Percentiles rank a stretch among this genome's conserved stretches.
Evolutionary conservation across 2,329 filamentous ascomycete genomes (phyloP).

Genomic region (Alternaria triticimaculans): DNA sequence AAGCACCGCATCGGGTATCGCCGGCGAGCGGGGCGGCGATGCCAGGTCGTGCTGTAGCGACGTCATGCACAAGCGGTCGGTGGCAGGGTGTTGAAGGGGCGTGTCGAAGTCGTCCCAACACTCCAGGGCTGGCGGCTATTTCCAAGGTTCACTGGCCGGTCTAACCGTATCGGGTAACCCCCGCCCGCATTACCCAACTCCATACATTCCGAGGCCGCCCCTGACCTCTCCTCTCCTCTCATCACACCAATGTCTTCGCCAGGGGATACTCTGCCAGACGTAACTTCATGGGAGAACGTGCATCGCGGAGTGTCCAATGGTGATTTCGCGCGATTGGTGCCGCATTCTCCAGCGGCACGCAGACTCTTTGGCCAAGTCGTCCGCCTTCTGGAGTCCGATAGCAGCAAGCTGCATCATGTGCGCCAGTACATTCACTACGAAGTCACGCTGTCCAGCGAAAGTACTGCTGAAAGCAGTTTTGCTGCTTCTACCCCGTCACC

Average conservation of each 20-base stretch:
- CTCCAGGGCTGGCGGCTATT: background rate
- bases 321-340: background rate
- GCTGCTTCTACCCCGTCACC: background rate
- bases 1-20: constrained; percentile 1
- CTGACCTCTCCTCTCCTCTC: background rate
- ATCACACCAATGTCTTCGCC: background rate
- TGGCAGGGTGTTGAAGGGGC: background rate
- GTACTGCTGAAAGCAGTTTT: constrained; percentile 1
- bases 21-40: background rate
- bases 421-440: constrained; percentile 6
- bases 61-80: background rate
- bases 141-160: background rate
- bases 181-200: background rate
- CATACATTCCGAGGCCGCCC: background rate
- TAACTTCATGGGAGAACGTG: background rate
- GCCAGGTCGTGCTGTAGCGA: background rate
- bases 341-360: background rate
- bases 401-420: background rate
- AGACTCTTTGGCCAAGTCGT: background rate
- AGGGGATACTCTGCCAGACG: background rate
- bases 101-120: background rate
- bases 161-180: background rate
- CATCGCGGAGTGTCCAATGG: background rate
- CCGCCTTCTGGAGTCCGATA: background rate
- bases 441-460: background rate